Evolutionary conservation across 1,284 basidiomycete species (phyloP).

Genomic region (Jaminaea rosea): DNA sequence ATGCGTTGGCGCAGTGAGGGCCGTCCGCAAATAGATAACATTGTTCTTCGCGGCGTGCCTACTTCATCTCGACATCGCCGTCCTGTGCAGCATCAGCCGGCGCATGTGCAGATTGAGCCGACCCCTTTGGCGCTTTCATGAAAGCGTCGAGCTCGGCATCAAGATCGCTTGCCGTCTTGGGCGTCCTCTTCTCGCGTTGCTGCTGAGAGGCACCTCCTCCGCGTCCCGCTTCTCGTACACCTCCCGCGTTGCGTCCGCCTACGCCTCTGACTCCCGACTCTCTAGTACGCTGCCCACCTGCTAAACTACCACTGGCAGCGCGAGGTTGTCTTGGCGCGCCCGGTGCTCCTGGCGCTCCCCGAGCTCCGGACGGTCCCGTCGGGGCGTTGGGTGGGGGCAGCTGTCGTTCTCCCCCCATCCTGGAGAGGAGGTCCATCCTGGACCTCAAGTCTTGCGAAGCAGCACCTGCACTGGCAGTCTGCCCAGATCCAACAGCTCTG

Average conservation of each 20-base stretch:
- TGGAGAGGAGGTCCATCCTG: neutral
- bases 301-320: no score
- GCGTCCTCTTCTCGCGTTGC: constrained; percentile 40
- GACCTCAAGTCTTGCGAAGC: neutral
- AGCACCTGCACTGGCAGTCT: neutral
- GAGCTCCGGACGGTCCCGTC: no score
- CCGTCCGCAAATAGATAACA: no score
- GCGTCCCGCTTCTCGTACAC: neutral
- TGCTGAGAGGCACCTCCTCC: constrained; percentile 11
- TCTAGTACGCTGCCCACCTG: no score
- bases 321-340: no score
- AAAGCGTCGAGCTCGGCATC: constrained; percentile 86
- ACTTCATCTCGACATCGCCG: constrained; percentile 9
- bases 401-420: neutral
- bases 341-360: no score
- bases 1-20: no score
- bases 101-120: neutral
- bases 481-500: neutral
- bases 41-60: no score
- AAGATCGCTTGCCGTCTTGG: constrained; percentile 67
- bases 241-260: neutral
- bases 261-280: no score
- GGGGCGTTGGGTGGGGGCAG: no score
- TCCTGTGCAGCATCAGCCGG: neutral
- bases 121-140: constrained; percentile 52